phyloP scores from a whole-genome alignment of 2,329 filamentous ascomycete species.

The Microcyclospora tardicrescens region DNA sequence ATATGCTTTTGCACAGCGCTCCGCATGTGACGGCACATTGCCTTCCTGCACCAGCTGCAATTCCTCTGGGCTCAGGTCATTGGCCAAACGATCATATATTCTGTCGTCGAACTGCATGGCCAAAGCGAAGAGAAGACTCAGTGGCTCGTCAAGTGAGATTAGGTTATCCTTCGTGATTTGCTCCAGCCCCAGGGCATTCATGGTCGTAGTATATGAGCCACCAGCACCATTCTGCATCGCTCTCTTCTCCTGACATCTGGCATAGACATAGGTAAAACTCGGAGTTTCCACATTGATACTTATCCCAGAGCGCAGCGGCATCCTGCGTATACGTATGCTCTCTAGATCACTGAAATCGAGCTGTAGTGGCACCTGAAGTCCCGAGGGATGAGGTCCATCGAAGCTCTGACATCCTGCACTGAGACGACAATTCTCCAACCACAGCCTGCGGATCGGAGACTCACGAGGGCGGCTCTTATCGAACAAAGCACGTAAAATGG shows the following conservation, averaged over 20 bases:
- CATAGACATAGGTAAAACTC: neutral
- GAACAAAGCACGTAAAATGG: conserved; percentile 29
- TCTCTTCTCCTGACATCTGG: neutral
- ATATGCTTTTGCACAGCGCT: conserved; percentile 9
- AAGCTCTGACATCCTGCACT: conserved; percentile 12
- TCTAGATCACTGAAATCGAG: conserved; percentile 24
- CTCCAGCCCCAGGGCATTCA: conserved; percentile 7
- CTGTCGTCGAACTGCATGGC: conserved; percentile 8
- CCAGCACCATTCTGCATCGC: conserved; percentile 16
- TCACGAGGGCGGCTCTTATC: conserved; percentile 17
- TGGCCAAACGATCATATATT: conserved; percentile 11
- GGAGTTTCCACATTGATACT: neutral
- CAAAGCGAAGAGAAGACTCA: conserved; percentile 3
- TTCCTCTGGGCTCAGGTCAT: neutral
- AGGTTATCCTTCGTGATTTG: neutral
- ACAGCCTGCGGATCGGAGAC: conserved; percentile 27
- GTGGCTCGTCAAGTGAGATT: neutral
- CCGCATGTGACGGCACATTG: conserved; percentile 2
- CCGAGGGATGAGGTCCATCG: conserved; percentile 7
- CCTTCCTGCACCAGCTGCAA: neutral
- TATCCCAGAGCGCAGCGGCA: conserved; percentile 17
- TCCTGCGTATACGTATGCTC: conserved; percentile 29
- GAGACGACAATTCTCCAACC: conserved; percentile 33
- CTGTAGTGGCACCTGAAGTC: conserved; percentile 7
- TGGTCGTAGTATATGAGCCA: conserved; percentile 12